A percentile compares a stretch with the other conserved stretches of the same genome.
phyloP scores from a whole-genome alignment of 2,329 filamentous ascomycete genomes.

The Plectosphaerella plurivora region DNA sequence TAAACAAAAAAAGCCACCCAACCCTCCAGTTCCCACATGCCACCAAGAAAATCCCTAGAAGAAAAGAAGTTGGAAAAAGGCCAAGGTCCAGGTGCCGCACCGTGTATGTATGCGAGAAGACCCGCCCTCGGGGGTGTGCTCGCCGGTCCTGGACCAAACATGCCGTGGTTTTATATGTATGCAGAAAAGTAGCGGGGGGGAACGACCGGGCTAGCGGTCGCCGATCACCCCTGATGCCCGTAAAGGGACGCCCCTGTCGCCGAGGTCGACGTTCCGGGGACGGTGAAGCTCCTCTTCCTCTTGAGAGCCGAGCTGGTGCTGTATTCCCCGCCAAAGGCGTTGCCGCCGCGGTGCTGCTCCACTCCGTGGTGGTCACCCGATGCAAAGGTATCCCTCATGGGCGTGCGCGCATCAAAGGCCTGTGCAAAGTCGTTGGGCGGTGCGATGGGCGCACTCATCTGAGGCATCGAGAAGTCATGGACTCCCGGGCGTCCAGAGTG shows the following conservation, averaged over 20 bases:
- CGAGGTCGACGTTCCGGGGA: constrained; percentile 6
- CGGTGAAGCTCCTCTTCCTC: constrained; percentile 33
- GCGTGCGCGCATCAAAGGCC: constrained; percentile 40
- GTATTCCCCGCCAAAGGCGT: constrained; percentile 21
- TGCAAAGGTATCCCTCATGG: constrained; percentile 41
- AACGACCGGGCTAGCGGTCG: too few relatives aligned
- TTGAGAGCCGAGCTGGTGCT: constrained; percentile 20
- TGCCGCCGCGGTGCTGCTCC: constrained; percentile 14
- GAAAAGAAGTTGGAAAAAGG: too few relatives aligned
- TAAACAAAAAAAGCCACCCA: too few relatives aligned
- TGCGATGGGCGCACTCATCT: constrained; percentile 51
- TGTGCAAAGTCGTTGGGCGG: constrained; percentile 48
- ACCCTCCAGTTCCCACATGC: too few relatives aligned
- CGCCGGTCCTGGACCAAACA: too few relatives aligned
- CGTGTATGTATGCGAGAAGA: too few relatives aligned
- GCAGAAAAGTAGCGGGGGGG: too few relatives aligned
- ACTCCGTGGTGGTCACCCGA: constrained; percentile 17
- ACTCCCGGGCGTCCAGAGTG: constrained; percentile 22
- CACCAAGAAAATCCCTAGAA: too few relatives aligned
- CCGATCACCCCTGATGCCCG: constrained; percentile 12
- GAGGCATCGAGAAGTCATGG: constrained; percentile 46
- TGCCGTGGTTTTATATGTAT: too few relatives aligned
- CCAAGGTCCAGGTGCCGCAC: too few relatives aligned
- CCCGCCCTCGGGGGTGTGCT: too few relatives aligned
- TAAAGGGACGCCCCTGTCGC: constrained; percentile 13